Base-by-base conservation (phyloP, 1,284 basidiomycete genomes). In the Somion occarium region DNA sequence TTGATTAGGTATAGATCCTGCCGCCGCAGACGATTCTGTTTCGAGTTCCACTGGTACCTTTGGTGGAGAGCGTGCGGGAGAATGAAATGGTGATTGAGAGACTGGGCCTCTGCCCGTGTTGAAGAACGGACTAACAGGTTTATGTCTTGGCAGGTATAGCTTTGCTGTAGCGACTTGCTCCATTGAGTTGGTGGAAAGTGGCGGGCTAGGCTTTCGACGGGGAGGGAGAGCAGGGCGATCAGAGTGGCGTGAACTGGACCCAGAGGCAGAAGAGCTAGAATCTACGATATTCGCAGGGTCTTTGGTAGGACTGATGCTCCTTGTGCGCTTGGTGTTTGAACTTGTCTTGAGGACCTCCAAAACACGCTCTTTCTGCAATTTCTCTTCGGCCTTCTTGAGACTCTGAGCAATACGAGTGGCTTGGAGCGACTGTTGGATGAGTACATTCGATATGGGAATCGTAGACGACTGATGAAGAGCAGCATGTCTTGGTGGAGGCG, bases 341-440 rank as follows among this genome's bases (percentile, higher is more conserved):
- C 57, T 64, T 59, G 65, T 63, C 65, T 83, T 83, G 25, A 89
- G 72, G 3, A 89, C 81, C 59, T 83, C 79, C 51, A 87, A 67
- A n/a, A 87, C 75, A 18, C 85, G 73, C 61, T 85, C 82, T 55
- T 79, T 76, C 62, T 85, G 84, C n/a, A 85, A 70, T 53, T 78
- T 74, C 44, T 79, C 78, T 58, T 88, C 82, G 0, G 78, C 81
- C 48, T 78, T 77, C 64, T 87, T 86, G 64, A 86, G 70, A 5
- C 75, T 76, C 62, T 85, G 80, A 2, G 78, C 87, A 0, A 79
- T 76, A 55, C 84, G 84, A 49, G 77, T 82, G 2, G 87, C 87
- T 50, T 85, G 79, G 1, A 89, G 68, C 20, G 79, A 82, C 62
- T 88, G 85, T 53, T 78, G 78, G 64, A 89, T 89, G 20, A 89